Evolutionary conservation across 306 rosid species (phyloP).

Genomic region (Dalbergia cochinchinensis): DNA sequence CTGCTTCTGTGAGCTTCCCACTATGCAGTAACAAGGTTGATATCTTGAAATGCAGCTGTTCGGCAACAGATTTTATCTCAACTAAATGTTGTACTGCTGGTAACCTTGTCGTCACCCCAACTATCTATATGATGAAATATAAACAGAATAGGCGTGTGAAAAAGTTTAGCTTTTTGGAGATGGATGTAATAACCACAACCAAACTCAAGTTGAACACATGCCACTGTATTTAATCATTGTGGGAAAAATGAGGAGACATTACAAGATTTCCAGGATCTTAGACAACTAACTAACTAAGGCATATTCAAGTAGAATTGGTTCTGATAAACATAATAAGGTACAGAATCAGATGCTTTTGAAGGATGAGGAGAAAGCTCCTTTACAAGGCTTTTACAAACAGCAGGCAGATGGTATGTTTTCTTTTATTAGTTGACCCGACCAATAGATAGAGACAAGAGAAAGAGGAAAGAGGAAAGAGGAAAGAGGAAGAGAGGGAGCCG

Average conservation of each 20-base stretch:
- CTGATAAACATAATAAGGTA: not conserved
- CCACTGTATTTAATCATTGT: conserved; percentile 34
- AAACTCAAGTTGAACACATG: conserved; percentile 11
- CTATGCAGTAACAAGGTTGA: conserved; percentile 90
- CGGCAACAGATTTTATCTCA: conserved; percentile 87
- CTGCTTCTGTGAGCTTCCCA: conserved; percentile 89
- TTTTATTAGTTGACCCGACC: conserved; percentile 20
- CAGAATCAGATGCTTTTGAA: conserved; percentile 13
- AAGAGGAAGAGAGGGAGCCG: no score
- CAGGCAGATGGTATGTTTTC: conserved; percentile 5
- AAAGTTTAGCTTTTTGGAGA: conserved; percentile 24
- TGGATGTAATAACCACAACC: conserved; percentile 29
- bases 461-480: no score
- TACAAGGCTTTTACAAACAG: conserved; percentile 25
- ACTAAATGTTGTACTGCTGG: conserved; percentile 81
- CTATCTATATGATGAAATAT: conserved; percentile 62
- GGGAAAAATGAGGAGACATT: conserved; percentile 33
- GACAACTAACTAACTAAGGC: no score
- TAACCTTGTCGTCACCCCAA: conserved; percentile 80
- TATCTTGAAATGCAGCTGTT: conserved; percentile 87
- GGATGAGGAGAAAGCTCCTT: conserved; percentile 16
- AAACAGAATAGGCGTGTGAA: conserved; percentile 37
- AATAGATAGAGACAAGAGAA: not conserved
- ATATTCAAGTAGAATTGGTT: not conserved
- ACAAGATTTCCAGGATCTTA: not conserved